A percentile compares a stretch with the other conserved stretches of the same genome.
Evolutionary conservation across 2,329 filamentous ascomycete species (phyloP).

Genomic region (Neoascochyta sp.): DNA sequence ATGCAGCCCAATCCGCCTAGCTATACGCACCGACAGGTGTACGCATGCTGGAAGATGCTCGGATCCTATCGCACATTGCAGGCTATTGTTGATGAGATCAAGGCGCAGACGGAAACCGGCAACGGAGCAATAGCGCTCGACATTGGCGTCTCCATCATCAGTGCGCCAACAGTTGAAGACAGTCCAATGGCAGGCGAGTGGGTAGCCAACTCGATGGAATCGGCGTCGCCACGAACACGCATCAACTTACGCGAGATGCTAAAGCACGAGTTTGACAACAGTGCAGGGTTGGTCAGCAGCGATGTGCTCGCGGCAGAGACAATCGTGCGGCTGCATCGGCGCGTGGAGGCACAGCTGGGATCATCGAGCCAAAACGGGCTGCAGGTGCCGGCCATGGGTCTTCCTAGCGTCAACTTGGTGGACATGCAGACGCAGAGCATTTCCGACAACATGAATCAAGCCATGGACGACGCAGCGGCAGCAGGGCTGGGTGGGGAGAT

Average conservation of each 20-base stretch:
- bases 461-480: conserved; percentile 36
- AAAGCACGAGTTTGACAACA: conserved; percentile 56
- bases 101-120: conserved; percentile 57
- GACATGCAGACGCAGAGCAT: conserved; percentile 27
- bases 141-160: conserved; percentile 65
- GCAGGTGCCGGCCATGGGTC: conserved; percentile 22
- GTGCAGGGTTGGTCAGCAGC: conserved; percentile 53
- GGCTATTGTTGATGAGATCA: conserved; percentile 65
- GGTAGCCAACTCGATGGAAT: conserved; percentile 27
- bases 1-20: conserved; percentile 54
- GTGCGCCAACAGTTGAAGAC: conserved; percentile 54
- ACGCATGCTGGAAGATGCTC: conserved; percentile 58
- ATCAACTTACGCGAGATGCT: conserved; percentile 61
- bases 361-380: conserved; percentile 22
- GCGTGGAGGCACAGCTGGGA: conserved; percentile 62
- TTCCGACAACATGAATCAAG: conserved; percentile 31
- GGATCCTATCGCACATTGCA: conserved; percentile 60
- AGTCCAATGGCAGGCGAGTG: conserved; percentile 36
- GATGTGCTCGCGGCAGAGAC: conserved; percentile 59
- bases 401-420: conserved; percentile 26
- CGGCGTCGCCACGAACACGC: conserved; percentile 32
- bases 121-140: conserved; percentile 64
- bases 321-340: conserved; percentile 59
- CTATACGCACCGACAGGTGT: conserved; percentile 70
- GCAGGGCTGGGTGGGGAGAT: conserved; percentile 31